Percentiles rank a stretch among this genome's conserved stretches.
These are phyloP conservation scores for Jackrogersella multiformis DNA, from an alignment of 495 filamentous ascomycete species.

Conservation along the genomic window DNA sequence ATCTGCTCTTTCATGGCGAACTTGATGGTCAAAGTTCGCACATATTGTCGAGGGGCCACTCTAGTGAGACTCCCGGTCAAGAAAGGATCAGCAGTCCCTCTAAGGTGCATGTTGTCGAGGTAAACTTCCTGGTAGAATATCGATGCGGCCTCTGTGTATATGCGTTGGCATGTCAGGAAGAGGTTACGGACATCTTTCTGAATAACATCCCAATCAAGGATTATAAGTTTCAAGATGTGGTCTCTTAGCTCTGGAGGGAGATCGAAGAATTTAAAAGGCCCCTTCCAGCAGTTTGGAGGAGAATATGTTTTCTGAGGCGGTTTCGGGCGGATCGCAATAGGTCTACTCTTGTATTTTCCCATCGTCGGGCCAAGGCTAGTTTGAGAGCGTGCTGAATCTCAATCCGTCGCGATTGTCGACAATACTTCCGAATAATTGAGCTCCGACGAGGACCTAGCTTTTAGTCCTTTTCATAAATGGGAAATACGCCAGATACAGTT, in stretches of 20 bases:
- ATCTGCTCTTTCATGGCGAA: slow-evolving; percentile 31
- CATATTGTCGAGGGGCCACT: slow-evolving; percentile 32
- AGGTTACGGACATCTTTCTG: slow-evolving; percentile 26
- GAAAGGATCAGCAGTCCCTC: slow-evolving; percentile 22
- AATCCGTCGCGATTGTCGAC: neutral
- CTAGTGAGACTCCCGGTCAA: slow-evolving; percentile 23
- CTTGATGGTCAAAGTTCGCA: slow-evolving; percentile 33
- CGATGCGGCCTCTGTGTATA: slow-evolving; percentile 39
- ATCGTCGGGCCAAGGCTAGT: neutral
- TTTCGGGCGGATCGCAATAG: slow-evolving; percentile 34
- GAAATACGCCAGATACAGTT: too few relatives aligned
- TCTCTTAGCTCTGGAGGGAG: slow-evolving; percentile 43
- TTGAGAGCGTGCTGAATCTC: neutral
- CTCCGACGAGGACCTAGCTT: neutral
- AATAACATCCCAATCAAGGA: slow-evolving; percentile 20
- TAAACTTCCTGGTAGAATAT: slow-evolving; percentile 42
- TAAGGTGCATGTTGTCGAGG: slow-evolving; percentile 28
- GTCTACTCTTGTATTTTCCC: slow-evolving; percentile 38
- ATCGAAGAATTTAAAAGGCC: slow-evolving; percentile 43
- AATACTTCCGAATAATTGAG: neutral
- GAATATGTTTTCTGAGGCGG: neutral
- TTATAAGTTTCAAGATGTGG: slow-evolving; percentile 30
- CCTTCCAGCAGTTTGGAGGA: slow-evolving; percentile 24
- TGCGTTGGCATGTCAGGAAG: slow-evolving; percentile 33
- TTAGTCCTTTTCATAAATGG: too few relatives aligned